Conservation (phyloP, 169 alveolate genomes). For the Miamiensis avidus region DNA sequence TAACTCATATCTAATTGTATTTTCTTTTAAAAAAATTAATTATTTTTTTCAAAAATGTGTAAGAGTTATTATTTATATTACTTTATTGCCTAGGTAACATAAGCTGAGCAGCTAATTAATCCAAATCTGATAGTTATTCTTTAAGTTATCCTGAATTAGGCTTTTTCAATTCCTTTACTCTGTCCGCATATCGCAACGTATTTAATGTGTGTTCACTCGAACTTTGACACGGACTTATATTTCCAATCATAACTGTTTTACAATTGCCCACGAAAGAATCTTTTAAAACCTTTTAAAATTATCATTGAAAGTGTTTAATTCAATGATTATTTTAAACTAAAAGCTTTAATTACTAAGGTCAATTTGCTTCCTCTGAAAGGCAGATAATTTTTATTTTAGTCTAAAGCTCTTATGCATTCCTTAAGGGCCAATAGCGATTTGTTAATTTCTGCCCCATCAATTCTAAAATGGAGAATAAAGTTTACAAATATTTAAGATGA, state of each 20-base stretch:
- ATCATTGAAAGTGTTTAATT: not conserved
- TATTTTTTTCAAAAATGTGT: no score
- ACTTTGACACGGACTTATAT: slow-evolving; percentile 95
- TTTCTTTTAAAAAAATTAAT: not conserved
- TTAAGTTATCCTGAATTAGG: slow-evolving; percentile 50
- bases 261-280: slow-evolving; percentile 97
- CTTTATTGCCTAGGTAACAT: slow-evolving; percentile 55
- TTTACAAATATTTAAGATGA: no score
- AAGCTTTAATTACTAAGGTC: slow-evolving; percentile 69
- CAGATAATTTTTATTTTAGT: slow-evolving; percentile 95
- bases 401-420: slow-evolving; percentile 99
- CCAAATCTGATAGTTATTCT: slow-evolving; percentile 39
- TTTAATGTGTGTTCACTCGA: slow-evolving; percentile 98
- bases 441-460: slow-evolving; percentile 99
- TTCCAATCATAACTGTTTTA: slow-evolving; percentile 98
- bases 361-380: slow-evolving; percentile 99
- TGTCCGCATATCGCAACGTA: slow-evolving; percentile 96
- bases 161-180: slow-evolving; percentile 94
- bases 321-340: no score
- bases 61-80: not conserved
- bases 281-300: slow-evolving; percentile 77
- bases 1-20: not conserved
- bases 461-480: slow-evolving; percentile 31
- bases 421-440: slow-evolving; percentile 96
- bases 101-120: slow-evolving; percentile 42